Base-by-base conservation (phyloP, 192 early-diverging fungal species). In the Coemansia sp. region DNA sequence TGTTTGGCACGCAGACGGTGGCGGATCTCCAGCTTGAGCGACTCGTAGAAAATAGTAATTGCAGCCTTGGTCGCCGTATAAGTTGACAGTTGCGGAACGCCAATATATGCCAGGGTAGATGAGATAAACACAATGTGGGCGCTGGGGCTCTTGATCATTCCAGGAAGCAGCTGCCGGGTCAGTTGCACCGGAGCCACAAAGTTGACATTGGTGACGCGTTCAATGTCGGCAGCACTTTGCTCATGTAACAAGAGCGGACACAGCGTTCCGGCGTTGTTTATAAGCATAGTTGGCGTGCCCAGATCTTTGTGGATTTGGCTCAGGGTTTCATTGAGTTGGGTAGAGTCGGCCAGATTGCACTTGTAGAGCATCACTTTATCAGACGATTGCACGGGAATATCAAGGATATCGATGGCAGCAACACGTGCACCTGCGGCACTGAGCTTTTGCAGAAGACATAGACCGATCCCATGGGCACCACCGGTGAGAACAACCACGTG, bases 211-310 rank as follows among this genome's bases (percentile, higher is more conserved):
- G 90, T 74, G 5, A 87, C 85, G 14, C 74, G 66, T 49, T 83
- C 70, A 40, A 92, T 83, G 5, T 90, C 86, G 2, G 71, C 71
- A 12, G 67, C 62, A 2, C 82, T 85, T 61, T 83, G 63, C 40
- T 93, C 91, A 20, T 80, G 36, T 34, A 91, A 67, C 8, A 76
- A 61, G 51, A 74, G 83, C 6, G 86, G 86, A 44, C 65, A 73
- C 25, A 92, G 75, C 21, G 89, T 87, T 10, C 88, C 93, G 6
- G 91, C 93, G 74, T 93, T 93, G 71, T 92, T 93, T 53, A 95
- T 52, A 5, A 95, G 58, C 44, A 93, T 85, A 1, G 90, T 95
- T 6, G 88, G 87, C n/a, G 83, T 62, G 4, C 90, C 93, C 14
- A 86, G 40, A 66, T 87, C 68, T 11, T 20, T 28, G 20, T 36